These are phyloP conservation scores for Colletotrichum sojae DNA, from an alignment of 2,329 filamentous ascomycete genomes.

Conservation along the genomic window DNA sequence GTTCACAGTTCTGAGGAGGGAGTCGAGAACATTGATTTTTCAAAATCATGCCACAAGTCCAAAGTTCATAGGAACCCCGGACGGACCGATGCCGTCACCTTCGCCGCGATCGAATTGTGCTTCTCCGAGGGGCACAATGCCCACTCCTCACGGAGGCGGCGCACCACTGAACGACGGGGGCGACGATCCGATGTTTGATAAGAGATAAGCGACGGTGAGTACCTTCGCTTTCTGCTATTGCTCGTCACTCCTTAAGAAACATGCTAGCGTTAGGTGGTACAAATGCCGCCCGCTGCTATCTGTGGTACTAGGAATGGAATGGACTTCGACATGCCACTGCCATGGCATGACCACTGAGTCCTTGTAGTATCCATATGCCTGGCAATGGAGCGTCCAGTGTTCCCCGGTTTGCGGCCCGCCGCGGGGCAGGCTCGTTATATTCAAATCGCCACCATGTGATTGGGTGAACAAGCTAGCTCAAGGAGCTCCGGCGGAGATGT, in stretches of 20 bases:
- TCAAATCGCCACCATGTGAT: constrained; percentile 24
- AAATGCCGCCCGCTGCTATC: neutral
- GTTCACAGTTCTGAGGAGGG: neutral
- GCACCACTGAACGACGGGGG: neutral
- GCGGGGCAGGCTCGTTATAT: constrained; percentile 15
- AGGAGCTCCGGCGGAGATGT: constrained; percentile 24
- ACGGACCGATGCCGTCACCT: constrained; percentile 35
- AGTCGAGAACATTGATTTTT: neutral
- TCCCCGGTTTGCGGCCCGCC: constrained; percentile 6
- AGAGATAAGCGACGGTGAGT: constrained; percentile 16
- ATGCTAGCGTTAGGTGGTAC: neutral
- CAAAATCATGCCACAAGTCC: constrained; percentile 9
- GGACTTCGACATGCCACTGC: neutral
- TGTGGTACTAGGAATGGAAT: neutral
- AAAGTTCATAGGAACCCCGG: neutral
- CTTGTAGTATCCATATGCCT: neutral
- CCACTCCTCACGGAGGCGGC: constrained; percentile 4
- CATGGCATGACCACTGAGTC: neutral
- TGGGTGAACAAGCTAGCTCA: neutral
- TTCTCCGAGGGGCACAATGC: constrained; percentile 39
- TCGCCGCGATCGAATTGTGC: constrained; percentile 27
- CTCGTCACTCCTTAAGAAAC: neutral
- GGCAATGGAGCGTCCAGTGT: neutral
- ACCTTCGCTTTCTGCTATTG: neutral
- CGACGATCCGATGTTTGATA: constrained; percentile 11